These are phyloP conservation scores for Gnomoniopsis smithogilvyi DNA, from an alignment of 2,329 filamentous ascomycete species.

Conservation along the genomic window DNA sequence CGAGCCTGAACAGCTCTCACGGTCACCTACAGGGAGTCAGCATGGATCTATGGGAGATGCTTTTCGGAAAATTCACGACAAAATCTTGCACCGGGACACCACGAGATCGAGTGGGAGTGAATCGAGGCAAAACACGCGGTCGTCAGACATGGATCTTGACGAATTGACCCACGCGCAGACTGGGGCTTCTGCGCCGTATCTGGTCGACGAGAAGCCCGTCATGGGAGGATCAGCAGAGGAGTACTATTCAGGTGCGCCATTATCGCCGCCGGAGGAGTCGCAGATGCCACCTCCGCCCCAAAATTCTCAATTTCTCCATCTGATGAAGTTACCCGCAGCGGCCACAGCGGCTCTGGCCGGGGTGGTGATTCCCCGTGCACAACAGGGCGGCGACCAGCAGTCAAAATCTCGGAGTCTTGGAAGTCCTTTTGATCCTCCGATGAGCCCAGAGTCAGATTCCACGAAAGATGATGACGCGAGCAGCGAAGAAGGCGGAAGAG, in stretches of 20 bases:
- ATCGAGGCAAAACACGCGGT: conserved; percentile 2
- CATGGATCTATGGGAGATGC: conserved; percentile 7
- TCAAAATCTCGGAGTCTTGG: conserved; percentile 1
- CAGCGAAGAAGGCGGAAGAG: conserved; percentile 11
- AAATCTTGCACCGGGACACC: conserved; percentile 20
- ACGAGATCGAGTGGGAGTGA: conserved; percentile 19
- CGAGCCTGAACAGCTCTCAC: conserved; percentile 11
- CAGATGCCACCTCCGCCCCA: background rate
- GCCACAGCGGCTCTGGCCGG: conserved; percentile 8
- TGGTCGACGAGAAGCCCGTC: conserved; percentile 18
- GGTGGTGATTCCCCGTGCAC: conserved; percentile 4
- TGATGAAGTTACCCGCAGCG: conserved; percentile 13
- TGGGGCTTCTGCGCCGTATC: conserved; percentile 15
- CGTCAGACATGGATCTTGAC: conserved; percentile 10
- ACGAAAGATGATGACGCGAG: conserved; percentile 13
- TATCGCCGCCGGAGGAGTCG: conserved; percentile 22
- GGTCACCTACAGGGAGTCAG: conserved; percentile 8
- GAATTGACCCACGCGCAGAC: conserved; percentile 14
- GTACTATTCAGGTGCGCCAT: conserved; percentile 24
- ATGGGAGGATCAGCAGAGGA: conserved; percentile 23
- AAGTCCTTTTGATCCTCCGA: conserved; percentile 9
- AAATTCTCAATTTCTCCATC: conserved; percentile 4
- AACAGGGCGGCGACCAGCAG: background rate
- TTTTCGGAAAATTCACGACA: conserved; percentile 14
- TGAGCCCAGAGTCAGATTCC: conserved; percentile 12